Evolutionary conservation across 179 eudicot species (phyloP).

Genomic region (Beta corolliflora): DNA sequence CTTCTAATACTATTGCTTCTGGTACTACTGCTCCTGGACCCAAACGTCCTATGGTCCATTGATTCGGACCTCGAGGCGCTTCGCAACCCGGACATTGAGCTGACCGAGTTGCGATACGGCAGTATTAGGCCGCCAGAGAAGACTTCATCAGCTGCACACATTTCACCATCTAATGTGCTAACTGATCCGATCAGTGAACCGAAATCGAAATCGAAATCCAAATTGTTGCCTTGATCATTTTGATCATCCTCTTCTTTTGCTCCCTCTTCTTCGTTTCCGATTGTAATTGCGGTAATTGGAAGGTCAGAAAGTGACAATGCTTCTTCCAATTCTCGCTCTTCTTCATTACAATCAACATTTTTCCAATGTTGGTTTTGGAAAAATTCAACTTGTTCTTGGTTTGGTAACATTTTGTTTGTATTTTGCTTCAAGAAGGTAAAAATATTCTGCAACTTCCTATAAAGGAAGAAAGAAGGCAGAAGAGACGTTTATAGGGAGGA

Average conservation of each 20-base stretch:
- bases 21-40: constrained; percentile 53
- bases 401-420: neutral
- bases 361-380: constrained; percentile 6
- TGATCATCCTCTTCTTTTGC: constrained; percentile 24
- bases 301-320: constrained; percentile 73
- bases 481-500: constrained; percentile 7
- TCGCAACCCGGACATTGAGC: constrained; percentile 45
- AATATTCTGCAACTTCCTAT: neutral
- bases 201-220: constrained; percentile 65
- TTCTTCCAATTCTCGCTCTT: constrained; percentile 67
- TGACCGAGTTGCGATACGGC: constrained; percentile 74
- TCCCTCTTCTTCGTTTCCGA: neutral
- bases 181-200: constrained; percentile 36
- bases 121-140: constrained; percentile 73
- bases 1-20: constrained; percentile 52
- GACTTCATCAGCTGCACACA: constrained; percentile 84
- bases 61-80: constrained; percentile 57
- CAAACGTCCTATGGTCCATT: constrained; percentile 40
- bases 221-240: constrained; percentile 7
- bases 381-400: constrained; percentile 12
- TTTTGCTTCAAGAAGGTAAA: neutral
- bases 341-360: constrained; percentile 11
- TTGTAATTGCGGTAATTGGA: constrained; percentile 39
- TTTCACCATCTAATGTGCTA: constrained; percentile 41
- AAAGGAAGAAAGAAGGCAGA: neutral